Conservation (phyloP, 192 early-diverging fungal genomes). For the Neocallimastix lanati region DNA sequence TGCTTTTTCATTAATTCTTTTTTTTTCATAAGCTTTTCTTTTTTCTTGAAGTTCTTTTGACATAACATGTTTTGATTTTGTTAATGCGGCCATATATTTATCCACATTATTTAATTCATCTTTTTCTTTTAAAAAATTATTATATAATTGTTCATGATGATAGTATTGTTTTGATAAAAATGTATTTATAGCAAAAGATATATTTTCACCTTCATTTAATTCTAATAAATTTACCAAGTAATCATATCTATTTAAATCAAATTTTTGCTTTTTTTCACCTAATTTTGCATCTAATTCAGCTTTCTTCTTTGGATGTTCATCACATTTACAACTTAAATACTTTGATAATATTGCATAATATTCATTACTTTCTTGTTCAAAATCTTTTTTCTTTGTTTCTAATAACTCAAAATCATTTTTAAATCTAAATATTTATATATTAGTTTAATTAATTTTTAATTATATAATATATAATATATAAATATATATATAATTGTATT, state of each 20-base stretch:
- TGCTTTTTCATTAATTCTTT: not conserved
- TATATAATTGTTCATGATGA: conserved; percentile 15
- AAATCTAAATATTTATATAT: not conserved
- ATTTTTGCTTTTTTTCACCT: conserved; percentile 17
- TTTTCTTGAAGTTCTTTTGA: conserved; percentile 32
- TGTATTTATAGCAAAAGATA: conserved; percentile 28
- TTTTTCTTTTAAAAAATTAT: conserved; percentile 15
- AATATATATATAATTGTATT: too few species aligned
- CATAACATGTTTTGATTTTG: conserved; percentile 21
- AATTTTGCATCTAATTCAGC: conserved; percentile 26
- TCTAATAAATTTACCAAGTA: not conserved
- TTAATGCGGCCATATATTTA: conserved; percentile 22
- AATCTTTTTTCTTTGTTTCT: conserved; percentile 31
- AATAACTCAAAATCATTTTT: not conserved
- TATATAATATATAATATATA: too few species aligned
- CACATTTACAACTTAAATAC: not conserved
- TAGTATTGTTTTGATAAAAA: conserved; percentile 28
- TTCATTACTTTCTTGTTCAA: conserved; percentile 33
- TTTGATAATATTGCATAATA: conserved; percentile 1
- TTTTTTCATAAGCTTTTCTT: conserved; percentile 13
- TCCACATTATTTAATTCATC: conserved; percentile 17
- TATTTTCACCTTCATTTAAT: conserved; percentile 5
- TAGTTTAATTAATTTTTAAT: too few species aligned
- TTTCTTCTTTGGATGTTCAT: conserved; percentile 21
- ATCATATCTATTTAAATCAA: not conserved